phyloP scores from a whole-genome alignment of 345 rosid species.

The Durio zibethinus region DNA sequence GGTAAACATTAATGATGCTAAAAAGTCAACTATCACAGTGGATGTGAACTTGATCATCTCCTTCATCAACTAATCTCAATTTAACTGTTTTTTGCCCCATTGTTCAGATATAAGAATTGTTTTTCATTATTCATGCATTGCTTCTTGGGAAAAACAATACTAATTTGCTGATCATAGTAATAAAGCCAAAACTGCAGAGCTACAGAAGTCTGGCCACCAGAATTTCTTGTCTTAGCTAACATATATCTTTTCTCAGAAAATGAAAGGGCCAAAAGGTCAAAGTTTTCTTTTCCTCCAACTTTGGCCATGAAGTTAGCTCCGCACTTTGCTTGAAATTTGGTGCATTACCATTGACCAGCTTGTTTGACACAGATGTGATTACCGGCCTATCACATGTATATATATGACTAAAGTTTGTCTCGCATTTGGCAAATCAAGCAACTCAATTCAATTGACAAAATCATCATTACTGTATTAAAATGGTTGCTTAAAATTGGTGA shows the following conservation, averaged over 20 bases:
- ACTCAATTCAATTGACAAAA: background rate
- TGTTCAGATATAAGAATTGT: background rate
- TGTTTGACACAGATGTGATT: background rate
- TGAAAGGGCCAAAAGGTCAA: background rate
- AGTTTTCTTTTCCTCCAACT: background rate
- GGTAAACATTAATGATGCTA: no score
- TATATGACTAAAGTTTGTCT: background rate
- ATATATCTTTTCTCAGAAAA: background rate
- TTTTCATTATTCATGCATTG: background rate
- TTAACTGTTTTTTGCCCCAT: background rate
- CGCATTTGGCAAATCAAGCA: constrained; percentile 3
- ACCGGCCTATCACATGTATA: background rate
- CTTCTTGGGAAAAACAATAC: no score
- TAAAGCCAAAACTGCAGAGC: constrained; percentile 1
- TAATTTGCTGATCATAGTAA: no score
- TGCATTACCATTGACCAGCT: constrained; percentile 8
- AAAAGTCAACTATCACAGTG: background rate
- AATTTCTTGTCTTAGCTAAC: background rate
- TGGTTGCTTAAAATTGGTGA: background rate
- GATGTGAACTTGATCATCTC: background rate
- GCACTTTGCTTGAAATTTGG: background rate
- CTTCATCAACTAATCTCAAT: background rate
- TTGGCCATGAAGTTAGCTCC: background rate
- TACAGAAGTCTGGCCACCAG: background rate
- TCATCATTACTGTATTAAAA: background rate